These are phyloP conservation scores for Saturnispora bothae DNA, from an alignment of 805 yeast species.

Conservation along the genomic window DNA sequence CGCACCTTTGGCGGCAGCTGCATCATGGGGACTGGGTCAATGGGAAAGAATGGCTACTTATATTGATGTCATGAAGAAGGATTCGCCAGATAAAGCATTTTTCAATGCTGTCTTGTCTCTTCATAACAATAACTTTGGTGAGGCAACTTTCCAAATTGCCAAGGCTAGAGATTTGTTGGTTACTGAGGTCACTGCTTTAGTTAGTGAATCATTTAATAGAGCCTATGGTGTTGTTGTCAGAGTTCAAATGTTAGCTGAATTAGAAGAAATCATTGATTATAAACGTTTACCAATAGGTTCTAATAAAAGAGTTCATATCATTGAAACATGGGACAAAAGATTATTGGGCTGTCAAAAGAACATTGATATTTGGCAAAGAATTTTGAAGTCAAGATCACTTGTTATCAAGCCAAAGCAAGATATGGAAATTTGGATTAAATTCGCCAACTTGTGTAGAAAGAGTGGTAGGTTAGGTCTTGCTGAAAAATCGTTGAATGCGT, in stretches of 20 bases:
- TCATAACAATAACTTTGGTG: conserved; percentile 77
- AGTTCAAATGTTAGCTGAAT: conserved; percentile 93
- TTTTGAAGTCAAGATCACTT: conserved; percentile 83
- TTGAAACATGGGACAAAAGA: conserved; percentile 91
- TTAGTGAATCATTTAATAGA: conserved; percentile 90
- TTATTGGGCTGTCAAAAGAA: conserved; percentile 89
- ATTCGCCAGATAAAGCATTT: conserved; percentile 90
- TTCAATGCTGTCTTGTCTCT: conserved; percentile 82
- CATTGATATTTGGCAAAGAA: conserved; percentile 98
- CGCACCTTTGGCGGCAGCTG: conserved; percentile 97
- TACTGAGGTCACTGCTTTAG: conserved; percentile 88
- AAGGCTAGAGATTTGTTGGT: conserved; percentile 83
- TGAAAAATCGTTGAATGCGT: conserved; percentile 74
- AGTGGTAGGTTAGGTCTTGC: conserved; percentile 89
- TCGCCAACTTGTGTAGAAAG: conserved; percentile 91
- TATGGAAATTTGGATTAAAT: conserved; percentile 96
- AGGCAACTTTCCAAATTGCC: conserved; percentile 67
- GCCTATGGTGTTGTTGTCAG: conserved; percentile 96
- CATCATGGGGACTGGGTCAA: conserved; percentile 95
- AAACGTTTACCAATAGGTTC: conserved; percentile 78
- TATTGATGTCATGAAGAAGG: conserved; percentile 79
- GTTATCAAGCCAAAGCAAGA: conserved; percentile 94
- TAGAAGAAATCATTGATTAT: conserved; percentile 88
- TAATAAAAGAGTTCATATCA: conserved; percentile 64
- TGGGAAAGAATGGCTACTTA: conserved; percentile 96